A percentile compares a stretch with the other conserved stretches of the same genome.
These are phyloP conservation scores for Stagonosporopsis tanaceti DNA, from an alignment of 2,329 filamentous ascomycete genomes.

Conservation along the genomic window DNA sequence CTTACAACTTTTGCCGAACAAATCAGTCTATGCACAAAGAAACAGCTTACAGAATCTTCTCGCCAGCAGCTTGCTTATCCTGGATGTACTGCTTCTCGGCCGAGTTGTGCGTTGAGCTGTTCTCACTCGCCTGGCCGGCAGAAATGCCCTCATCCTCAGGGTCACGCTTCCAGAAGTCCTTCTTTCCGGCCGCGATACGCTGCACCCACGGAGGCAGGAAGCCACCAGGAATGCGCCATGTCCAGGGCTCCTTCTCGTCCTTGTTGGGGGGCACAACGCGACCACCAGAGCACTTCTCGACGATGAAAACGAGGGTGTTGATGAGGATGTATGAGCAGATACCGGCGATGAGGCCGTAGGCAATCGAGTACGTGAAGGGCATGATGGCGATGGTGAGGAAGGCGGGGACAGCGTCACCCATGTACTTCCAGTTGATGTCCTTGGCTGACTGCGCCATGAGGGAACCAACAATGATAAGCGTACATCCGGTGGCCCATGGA, in stretches of 20 bases:
- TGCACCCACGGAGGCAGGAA: slow-evolving; percentile 77
- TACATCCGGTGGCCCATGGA: slow-evolving; percentile 87
- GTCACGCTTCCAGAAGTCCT: slow-evolving; percentile 71
- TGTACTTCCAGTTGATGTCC: slow-evolving; percentile 86
- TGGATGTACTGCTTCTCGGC: slow-evolving; percentile 35
- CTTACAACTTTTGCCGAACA: slow-evolving; percentile 13
- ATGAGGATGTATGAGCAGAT: slow-evolving; percentile 79
- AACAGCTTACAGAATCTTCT: slow-evolving; percentile 11
- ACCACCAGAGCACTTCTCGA: slow-evolving; percentile 72
- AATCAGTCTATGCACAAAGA: background rate
- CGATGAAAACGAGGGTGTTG: slow-evolving; percentile 73
- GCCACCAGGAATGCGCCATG: slow-evolving; percentile 77
- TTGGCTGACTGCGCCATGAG: slow-evolving; percentile 82
- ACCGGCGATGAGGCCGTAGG: slow-evolving; percentile 83
- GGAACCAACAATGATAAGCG: slow-evolving; percentile 85
- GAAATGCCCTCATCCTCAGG: slow-evolving; percentile 36
- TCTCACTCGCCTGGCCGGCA: slow-evolving; percentile 36
- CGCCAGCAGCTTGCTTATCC: slow-evolving; percentile 35
- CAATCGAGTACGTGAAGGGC: slow-evolving; percentile 91
- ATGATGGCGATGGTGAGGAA: slow-evolving; percentile 85
- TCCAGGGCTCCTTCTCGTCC: slow-evolving; percentile 80
- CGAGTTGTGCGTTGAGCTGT: slow-evolving; percentile 32
- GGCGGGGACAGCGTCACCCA: slow-evolving; percentile 83
- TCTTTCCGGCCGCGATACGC: slow-evolving; percentile 71
- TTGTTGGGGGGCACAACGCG: slow-evolving; percentile 78